Percentiles rank a stretch among this genome's conserved stretches.
Evolutionary conservation across 2,329 filamentous ascomycete species (phyloP).

Genomic region (Bipolaris bicolor): DNA sequence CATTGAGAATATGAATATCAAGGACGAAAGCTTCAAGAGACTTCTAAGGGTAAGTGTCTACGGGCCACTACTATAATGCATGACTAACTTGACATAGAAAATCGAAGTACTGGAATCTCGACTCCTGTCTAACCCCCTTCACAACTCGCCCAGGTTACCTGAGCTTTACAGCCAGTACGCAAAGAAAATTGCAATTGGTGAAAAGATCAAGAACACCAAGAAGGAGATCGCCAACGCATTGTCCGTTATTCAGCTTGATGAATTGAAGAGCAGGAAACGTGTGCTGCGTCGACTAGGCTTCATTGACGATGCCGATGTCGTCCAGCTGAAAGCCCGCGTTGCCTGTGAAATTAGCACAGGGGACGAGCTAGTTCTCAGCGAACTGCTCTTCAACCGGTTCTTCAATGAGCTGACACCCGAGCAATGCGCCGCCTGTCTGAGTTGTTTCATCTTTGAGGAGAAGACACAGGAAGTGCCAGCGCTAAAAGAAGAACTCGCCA

Average conservation of each 20-base stretch:
- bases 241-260: slow-evolving; percentile 90
- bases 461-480: slow-evolving; percentile 76
- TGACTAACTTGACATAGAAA: slow-evolving; percentile 64
- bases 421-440: slow-evolving; percentile 82
- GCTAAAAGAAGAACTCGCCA: slow-evolving; percentile 82
- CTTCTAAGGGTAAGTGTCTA: slow-evolving; percentile 66
- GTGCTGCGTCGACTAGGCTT: slow-evolving; percentile 93
- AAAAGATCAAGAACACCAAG: slow-evolving; percentile 86
- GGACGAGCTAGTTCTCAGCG: slow-evolving; percentile 90
- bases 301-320: slow-evolving; percentile 93
- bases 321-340: slow-evolving; percentile 95
- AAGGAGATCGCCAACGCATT: slow-evolving; percentile 85
- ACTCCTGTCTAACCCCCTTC: slow-evolving; percentile 84
- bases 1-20: slow-evolving; percentile 94
- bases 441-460: slow-evolving; percentile 97
- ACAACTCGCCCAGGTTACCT: slow-evolving; percentile 83
- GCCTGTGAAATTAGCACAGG: slow-evolving; percentile 98
- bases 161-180: slow-evolving; percentile 88
- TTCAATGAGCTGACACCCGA: slow-evolving; percentile 95
- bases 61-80: neutral
- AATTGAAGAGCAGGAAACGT: slow-evolving; percentile 93
- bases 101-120: slow-evolving; percentile 96
- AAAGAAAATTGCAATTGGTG: slow-evolving; percentile 74
- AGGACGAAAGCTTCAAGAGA: slow-evolving; percentile 90
- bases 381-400: slow-evolving; percentile 94